These are phyloP conservation scores for Malassezia nana DNA, from an alignment of 1,284 basidiomycete genomes.

Conservation along the genomic window DNA sequence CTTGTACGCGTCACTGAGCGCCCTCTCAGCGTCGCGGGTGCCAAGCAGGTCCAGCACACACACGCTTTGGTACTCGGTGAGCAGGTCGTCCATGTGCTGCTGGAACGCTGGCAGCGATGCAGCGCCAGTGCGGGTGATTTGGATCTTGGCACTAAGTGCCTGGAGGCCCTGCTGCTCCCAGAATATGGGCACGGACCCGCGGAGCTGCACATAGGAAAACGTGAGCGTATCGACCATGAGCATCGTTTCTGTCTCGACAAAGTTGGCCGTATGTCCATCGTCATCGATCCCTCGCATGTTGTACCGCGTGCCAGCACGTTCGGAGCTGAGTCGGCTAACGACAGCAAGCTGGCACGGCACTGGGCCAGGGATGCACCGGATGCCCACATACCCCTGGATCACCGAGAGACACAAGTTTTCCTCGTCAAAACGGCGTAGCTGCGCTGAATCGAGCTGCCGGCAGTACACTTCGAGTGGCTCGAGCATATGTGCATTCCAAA, in stretches of 20 bases:
- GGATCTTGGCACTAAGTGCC: conserved; percentile 36
- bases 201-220: conserved; percentile 81
- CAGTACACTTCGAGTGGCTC: conserved; percentile 70
- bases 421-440: conserved; percentile 56
- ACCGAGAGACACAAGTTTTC: conserved; percentile 52
- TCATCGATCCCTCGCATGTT: conserved; percentile 96
- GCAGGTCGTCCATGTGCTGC: conserved; percentile 73
- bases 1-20: conserved; percentile 67
- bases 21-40: conserved; percentile 68
- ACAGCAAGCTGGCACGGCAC: conserved; percentile 60
- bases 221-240: conserved; percentile 72
- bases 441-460: conserved; percentile 58
- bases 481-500: conserved; percentile 78
- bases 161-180: conserved; percentile 93
- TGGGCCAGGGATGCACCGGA: not conserved
- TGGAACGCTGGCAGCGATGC: conserved; percentile 94
- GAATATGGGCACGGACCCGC: conserved; percentile 73
- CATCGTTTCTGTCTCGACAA: conserved; percentile 91
- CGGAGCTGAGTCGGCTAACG: conserved; percentile 76
- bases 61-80: conserved; percentile 35
- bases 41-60: conserved; percentile 45
- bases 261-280: conserved; percentile 92
- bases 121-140: conserved; percentile 62
- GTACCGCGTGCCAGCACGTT: conserved; percentile 90
- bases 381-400: conserved; percentile 79